Evolutionary conservation across 139 green algal genomes (phyloP).

Genomic region (Raphidocelis subcapitata): DNA sequence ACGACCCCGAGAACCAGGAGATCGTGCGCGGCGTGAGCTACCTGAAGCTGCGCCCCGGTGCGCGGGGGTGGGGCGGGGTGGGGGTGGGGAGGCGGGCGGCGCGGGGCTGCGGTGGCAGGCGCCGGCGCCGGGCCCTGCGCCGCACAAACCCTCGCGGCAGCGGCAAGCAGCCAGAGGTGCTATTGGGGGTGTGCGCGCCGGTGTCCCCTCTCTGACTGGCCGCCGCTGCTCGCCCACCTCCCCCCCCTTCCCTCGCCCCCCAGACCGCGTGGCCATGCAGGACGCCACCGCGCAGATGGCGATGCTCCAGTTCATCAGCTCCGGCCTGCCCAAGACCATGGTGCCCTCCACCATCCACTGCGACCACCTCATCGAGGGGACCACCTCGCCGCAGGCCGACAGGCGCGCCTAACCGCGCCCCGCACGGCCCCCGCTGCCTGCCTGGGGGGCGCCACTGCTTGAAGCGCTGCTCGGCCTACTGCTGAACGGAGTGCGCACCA

Average conservation of each 20-base stretch:
- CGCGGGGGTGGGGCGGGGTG: background rate
- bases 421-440: too few relatives aligned
- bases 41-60: conserved; percentile 84
- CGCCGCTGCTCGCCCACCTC: background rate
- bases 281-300: conserved; percentile 96
- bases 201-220: too few relatives aligned
- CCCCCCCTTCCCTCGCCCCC: background rate
- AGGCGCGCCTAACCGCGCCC: too few relatives aligned
- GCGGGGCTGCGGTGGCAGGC: background rate
- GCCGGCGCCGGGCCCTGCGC: background rate
- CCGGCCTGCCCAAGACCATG: conserved; percentile 83
- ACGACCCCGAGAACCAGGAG: conserved; percentile 84
- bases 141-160: background rate
- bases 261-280: conserved; percentile 96
- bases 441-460: too few relatives aligned
- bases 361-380: conserved; percentile 96
- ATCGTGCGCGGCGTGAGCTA: conserved; percentile 86
- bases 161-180: too few relatives aligned
- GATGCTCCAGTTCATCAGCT: conserved; percentile 97
- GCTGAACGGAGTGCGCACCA: too few relatives aligned
- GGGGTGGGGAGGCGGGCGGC: background rate
- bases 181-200: too few relatives aligned
- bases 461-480: too few relatives aligned
- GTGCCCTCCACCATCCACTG: conserved; percentile 96
- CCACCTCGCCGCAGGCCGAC: conserved; percentile 85